phyloP scores from a whole-genome alignment of 495 filamentous ascomycete genomes.

The Neurospora sp. region DNA sequence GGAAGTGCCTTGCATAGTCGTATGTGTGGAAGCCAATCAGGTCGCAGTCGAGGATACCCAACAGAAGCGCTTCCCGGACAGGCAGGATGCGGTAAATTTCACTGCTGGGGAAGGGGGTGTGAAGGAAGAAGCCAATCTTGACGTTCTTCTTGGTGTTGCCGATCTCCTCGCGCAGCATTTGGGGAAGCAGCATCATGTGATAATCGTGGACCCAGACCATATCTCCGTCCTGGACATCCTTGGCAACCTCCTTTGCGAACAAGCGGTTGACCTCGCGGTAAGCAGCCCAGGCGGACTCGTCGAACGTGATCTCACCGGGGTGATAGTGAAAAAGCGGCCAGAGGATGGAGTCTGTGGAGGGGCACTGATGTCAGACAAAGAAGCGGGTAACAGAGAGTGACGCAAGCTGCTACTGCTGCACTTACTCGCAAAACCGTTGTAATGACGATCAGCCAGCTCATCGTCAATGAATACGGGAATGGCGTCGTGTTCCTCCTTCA shows the following conservation, averaged over 20 bases:
- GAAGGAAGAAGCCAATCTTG: constrained; percentile 89
- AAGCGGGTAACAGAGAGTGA: background rate
- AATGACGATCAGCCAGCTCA: constrained; percentile 69
- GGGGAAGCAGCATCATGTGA: constrained; percentile 84
- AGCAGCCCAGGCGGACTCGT: constrained; percentile 77
- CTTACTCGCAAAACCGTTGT: constrained; percentile 83
- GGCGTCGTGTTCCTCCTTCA: constrained; percentile 64
- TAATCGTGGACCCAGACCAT: constrained; percentile 96
- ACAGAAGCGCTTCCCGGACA: constrained; percentile 70
- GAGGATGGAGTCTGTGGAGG: constrained; percentile 68
- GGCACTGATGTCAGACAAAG: background rate
- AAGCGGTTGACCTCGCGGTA: constrained; percentile 78
- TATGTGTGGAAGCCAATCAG: constrained; percentile 92
- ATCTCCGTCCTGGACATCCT: constrained; percentile 65
- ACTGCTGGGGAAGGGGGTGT: constrained; percentile 87
- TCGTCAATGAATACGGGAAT: constrained; percentile 72
- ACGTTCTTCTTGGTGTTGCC: constrained; percentile 61
- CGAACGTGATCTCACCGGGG: constrained; percentile 83
- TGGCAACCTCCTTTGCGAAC: constrained; percentile 70
- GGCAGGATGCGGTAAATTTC: constrained; percentile 90
- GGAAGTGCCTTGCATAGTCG: constrained; percentile 84
- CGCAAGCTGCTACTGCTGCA: background rate
- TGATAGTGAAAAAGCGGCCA: constrained; percentile 98
- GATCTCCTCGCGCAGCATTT: constrained; percentile 70
- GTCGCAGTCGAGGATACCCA: constrained; percentile 75